Base-by-base conservation (phyloP, 2,329 filamentous ascomycete species). In the Lasiodiplodia sp. region DNA sequence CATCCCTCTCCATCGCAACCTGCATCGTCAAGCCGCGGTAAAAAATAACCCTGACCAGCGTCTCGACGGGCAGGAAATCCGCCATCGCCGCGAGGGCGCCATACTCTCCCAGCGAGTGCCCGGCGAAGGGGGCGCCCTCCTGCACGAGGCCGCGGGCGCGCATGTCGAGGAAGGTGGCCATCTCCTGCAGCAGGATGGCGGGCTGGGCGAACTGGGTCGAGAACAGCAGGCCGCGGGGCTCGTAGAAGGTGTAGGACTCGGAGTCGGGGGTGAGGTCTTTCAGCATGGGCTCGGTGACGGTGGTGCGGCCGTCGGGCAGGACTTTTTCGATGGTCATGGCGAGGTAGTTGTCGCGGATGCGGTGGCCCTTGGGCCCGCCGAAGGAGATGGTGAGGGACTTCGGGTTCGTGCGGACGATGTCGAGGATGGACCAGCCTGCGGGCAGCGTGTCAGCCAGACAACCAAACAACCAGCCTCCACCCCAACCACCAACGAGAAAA, bases 371-470 rank as follows among this genome's bases (percentile, higher is more conserved):
- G 2, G 66, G 68, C 28, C 81, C 81, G 34, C 79, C 77, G 56
- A 83, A 83, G 67, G 77, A 72, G 16, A 83, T 73, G 0, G 74
- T 80, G 3, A 82, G 70, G 25, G 72, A 68, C 40, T 79, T 81
- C 1, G 80, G 81, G 65, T 83, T 79, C 10, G 77, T 72, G 10
- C 72, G 69, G 3, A 83, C 80, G 53, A 83, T 80, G 14, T 82
- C 75, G 7, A 73, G 69, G 57, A 81, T 73, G 44, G 67, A 73
- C 67, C 73, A 75, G 2, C 78, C 77, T 77, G 57, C 28, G 6
- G 55, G 3, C 23, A n/a, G 58, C 28, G 31, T 21, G 16, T n/a
- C 21, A 4, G 23, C 7, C 47, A 37, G 11, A 21, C 11, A 28
- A 28, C 2, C 14, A 25, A 21, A 2, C 23, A 23, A 23, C 23